Percentiles rank a stretch among this genome's conserved stretches.
Conservation (phyloP, 1,284 basidiomycete species). For the Fomitopsis schrenkii region DNA sequence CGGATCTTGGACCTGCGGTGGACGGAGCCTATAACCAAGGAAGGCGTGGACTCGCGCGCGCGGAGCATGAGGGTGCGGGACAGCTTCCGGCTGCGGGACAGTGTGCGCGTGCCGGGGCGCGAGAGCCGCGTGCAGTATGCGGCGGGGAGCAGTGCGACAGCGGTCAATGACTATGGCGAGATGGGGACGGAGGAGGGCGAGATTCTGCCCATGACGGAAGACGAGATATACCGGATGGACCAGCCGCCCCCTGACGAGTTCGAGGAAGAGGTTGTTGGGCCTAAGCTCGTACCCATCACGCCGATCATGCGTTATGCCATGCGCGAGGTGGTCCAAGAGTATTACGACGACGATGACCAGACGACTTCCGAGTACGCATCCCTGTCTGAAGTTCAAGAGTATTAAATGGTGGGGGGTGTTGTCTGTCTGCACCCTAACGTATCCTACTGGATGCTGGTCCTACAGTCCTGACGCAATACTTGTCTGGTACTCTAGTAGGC, state of each 20-base stretch:
- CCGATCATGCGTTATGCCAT: constrained; percentile 79
- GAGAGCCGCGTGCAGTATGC: constrained; percentile 33
- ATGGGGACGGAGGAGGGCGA: constrained; percentile 27
- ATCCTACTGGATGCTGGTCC: neutral
- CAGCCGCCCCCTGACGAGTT: constrained; percentile 34
- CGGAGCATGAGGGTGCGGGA: constrained; percentile 19
- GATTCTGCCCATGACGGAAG: constrained; percentile 29
- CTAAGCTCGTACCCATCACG: constrained; percentile 67
- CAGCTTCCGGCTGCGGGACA: constrained; percentile 25
- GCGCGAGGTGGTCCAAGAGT: constrained; percentile 74
- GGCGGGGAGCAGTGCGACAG: constrained; percentile 33
- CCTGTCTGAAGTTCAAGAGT: constrained; percentile 67
- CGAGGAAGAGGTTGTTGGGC: constrained; percentile 60
- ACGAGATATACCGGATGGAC: constrained; percentile 26
- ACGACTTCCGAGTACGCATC: constrained; percentile 74
- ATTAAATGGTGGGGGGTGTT: constrained; percentile 31
- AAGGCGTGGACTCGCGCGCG: constrained; percentile 23
- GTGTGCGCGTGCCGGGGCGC: constrained; percentile 24
- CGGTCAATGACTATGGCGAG: constrained; percentile 27
- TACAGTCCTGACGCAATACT: too few species aligned
- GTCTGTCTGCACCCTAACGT: neutral
- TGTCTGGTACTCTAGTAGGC: neutral
- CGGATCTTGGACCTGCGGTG: constrained; percentile 72
- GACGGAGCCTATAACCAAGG: constrained; percentile 61
- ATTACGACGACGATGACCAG: constrained; percentile 69